Base-by-base conservation (phyloP, 306 rosid species). In the Astragalus glycyphyllos region DNA sequence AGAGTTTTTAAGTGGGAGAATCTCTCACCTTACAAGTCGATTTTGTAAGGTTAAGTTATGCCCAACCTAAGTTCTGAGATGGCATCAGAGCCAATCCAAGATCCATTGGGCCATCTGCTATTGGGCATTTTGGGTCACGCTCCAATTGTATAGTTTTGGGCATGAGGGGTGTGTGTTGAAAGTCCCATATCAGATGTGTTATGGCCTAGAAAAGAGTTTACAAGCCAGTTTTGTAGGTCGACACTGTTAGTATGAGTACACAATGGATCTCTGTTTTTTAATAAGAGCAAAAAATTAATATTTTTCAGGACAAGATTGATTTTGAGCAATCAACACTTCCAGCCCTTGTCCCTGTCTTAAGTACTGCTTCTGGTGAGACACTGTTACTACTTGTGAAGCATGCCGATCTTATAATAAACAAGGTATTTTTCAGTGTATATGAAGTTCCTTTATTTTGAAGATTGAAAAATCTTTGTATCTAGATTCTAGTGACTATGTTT, bases 291-390 rank as follows among this genome's bases (percentile, higher is more conserved):
- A 15, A 26, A 40, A 57, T n/a, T n/a, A n/a, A 62, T 64, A 37
- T 49, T 71, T 73, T 79, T 80, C 81, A 91, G 99, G 99, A 91
- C 64, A 91, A 86, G 87, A 78, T 78, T 81, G 99, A 95, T 76
- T 95, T 95, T 74, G 99, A 91, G 96, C 85, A 84, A 49, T 89
- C 91, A 48, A 91, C 99, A 13, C 90, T 95, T 40, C 97, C 99
- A 42, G 92, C 97, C 35, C 99, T 95, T 69, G 92, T 87, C 81
- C 97, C 99, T 49, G 96, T 86, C 78, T 79, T 95, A 74, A 91
- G 90, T 68, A 71, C 90, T 46, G 99, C 99, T 61, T 68, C 81
- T 31, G 96, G 99, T 48, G 99, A 95, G 55, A 89, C 97, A 54
- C 71, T 95, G 58, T 79, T 95, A 84, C 87, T 95, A 40, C 92